Evolutionary conservation across 1,139 yeast genomes (phyloP).

Genomic region (Suhomyces kunorum): DNA sequence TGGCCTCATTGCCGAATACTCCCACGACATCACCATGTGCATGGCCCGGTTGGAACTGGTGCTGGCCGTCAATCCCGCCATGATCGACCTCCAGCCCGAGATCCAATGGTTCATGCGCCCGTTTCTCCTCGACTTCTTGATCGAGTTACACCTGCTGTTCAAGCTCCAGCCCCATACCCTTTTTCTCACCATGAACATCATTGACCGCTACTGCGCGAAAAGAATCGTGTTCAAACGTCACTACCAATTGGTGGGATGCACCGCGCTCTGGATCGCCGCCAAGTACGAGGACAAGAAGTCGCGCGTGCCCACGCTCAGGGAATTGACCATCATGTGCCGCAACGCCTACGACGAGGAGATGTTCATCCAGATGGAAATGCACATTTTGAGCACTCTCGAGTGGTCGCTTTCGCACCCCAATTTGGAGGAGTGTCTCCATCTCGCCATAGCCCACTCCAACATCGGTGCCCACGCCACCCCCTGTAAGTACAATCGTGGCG

Average conservation of each 20-base stretch:
- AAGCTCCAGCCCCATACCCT: conserved; percentile 77
- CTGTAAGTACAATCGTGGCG: conserved; percentile 29
- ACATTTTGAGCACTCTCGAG: conserved; percentile 77
- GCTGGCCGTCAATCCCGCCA: conserved; percentile 53
- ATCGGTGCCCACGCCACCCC: conserved; percentile 30
- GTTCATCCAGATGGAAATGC: conserved; percentile 95
- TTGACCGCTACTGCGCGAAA: conserved; percentile 88
- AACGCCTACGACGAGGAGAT: conserved; percentile 83
- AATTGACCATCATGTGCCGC: conserved; percentile 77
- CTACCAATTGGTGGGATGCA: conserved; percentile 89
- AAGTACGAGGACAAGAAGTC: conserved; percentile 88
- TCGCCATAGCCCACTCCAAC: conserved; percentile 44
- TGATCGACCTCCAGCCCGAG: conserved; percentile 92
- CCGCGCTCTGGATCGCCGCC: conserved; percentile 94
- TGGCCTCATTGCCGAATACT: conserved; percentile 45
- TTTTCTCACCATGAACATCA: conserved; percentile 74
- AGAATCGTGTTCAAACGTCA: conserved; percentile 91
- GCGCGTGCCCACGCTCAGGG: conserved; percentile 78
- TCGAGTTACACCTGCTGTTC: conserved; percentile 79
- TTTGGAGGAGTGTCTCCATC: conserved; percentile 61
- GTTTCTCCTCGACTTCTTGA: conserved; percentile 74
- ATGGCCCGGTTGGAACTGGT: conserved; percentile 34
- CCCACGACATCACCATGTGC: conserved; percentile 31
- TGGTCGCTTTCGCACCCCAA: conserved; percentile 75
- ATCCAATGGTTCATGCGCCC: conserved; percentile 94